Conservation (phyloP, 345 rosid species). For the Salix arbutifolia region DNA sequence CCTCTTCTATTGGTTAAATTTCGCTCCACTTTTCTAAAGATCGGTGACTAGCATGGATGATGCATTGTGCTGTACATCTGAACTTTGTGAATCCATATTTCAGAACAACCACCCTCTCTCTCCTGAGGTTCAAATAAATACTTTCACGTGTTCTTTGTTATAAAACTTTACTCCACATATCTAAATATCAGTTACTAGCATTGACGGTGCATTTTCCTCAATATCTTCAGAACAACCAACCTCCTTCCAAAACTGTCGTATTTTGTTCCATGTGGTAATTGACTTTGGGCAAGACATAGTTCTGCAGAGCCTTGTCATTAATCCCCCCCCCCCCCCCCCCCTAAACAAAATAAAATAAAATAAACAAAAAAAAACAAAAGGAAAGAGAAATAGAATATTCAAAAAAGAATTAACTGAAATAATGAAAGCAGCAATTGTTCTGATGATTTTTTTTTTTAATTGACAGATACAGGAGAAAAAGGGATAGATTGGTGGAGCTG, state of each 20-base stretch:
- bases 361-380: too few relatives aligned
- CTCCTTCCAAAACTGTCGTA: neutral
- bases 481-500: slow-evolving; percentile 27
- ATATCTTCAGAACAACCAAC: neutral
- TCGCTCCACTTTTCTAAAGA: neutral
- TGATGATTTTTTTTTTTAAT: neutral
- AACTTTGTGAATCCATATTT: neutral
- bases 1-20: neutral
- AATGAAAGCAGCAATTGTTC: neutral
- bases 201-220: neutral
- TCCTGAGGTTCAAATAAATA: neutral
- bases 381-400: neutral
- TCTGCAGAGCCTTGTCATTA: neutral
- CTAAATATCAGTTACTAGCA: neutral
- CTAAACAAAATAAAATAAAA: too few relatives aligned
- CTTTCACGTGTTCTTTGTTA: neutral
- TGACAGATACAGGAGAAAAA: slow-evolving; percentile 26
- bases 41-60: neutral
- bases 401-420: neutral
- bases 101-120: neutral
- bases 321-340: neutral
- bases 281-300: neutral
- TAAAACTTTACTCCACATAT: neutral
- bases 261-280: neutral
- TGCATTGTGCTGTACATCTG: neutral